Conservation (phyloP, 2,329 filamentous ascomycete genomes). For the Amesomyces nigricolor region DNA sequence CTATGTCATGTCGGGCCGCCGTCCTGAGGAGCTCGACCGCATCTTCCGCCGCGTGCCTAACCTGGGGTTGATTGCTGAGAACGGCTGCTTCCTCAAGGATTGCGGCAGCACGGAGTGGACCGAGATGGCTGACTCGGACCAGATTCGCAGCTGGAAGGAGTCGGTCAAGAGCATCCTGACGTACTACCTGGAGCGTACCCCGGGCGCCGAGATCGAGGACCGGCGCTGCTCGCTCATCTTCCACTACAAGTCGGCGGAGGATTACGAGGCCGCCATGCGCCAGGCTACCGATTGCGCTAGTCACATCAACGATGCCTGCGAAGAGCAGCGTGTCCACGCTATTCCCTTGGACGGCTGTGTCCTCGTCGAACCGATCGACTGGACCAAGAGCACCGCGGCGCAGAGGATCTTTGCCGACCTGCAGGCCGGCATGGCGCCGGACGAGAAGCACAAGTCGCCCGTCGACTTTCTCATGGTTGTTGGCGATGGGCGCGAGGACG, state of each 20-base stretch:
- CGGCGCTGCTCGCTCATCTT: conserved; percentile 89
- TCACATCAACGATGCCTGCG: conserved; percentile 91
- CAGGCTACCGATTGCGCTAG: conserved; percentile 86
- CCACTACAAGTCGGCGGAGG: conserved; percentile 78
- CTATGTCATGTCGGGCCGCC: conserved; percentile 89
- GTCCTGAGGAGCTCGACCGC: conserved; percentile 79
- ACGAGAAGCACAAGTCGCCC: conserved; percentile 34
- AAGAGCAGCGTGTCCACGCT: conserved; percentile 76
- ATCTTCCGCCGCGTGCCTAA: conserved; percentile 79
- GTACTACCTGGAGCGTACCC: conserved; percentile 86
- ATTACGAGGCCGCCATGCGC: conserved; percentile 66
- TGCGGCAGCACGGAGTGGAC: conserved; percentile 66
- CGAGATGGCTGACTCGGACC: conserved; percentile 65
- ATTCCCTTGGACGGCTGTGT: conserved; percentile 75
- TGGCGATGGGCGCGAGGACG: conserved; percentile 88
- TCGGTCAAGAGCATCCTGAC: conserved; percentile 76
- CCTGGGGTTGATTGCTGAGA: conserved; percentile 87
- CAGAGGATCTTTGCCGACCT: conserved; percentile 63
- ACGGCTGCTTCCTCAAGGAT: conserved; percentile 82
- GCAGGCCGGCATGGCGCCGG: conserved; percentile 35
- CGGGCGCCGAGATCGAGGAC: conserved; percentile 82
- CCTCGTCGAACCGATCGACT: conserved; percentile 77
- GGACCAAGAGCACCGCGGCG: conserved; percentile 82
- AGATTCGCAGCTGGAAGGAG: conserved; percentile 73
- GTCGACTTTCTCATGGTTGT: conserved; percentile 86